Evolutionary conservation across 371 early-diverging fungal species (phyloP).

Genomic region (Blyttiomyces sp.): DNA sequence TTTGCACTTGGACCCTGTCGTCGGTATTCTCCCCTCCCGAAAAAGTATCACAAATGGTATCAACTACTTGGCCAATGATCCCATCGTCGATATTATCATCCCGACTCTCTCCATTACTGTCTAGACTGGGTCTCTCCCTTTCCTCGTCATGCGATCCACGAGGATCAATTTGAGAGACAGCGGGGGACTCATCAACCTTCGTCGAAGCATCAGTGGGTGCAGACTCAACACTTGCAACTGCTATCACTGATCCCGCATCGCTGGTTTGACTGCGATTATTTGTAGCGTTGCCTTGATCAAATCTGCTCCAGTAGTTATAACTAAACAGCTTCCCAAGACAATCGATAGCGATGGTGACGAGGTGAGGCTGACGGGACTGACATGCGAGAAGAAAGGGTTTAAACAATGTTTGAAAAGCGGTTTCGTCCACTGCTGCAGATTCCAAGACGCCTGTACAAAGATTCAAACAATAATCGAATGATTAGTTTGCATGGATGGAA

Average conservation of each 20-base stretch:
- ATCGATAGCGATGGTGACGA: slow-evolving; percentile 48
- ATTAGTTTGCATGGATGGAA: too few species aligned
- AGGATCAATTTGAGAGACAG: not conserved
- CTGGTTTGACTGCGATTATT: not conserved
- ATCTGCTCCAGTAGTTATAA: slow-evolving; percentile 54
- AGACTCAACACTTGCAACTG: not conserved
- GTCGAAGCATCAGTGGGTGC: not conserved
- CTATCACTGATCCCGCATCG: not conserved
- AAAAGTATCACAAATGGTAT: slow-evolving; percentile 47
- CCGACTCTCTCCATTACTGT: not conserved
- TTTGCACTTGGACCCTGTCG: slow-evolving; percentile 70
- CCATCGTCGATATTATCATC: slow-evolving; percentile 18
- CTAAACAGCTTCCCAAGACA: slow-evolving; percentile 55
- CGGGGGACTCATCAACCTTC: too few species aligned
- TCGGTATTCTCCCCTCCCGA: slow-evolving; percentile 66
- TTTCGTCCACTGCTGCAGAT: not conserved
- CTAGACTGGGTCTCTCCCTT: not conserved
- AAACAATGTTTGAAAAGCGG: slow-evolving; percentile 31
- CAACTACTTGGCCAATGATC: slow-evolving; percentile 41
- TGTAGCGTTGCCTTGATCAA: too few species aligned
- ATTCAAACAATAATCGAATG: too few species aligned
- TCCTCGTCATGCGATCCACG: not conserved
- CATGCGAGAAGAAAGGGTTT: slow-evolving; percentile 49
- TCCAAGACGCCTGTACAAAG: not conserved
- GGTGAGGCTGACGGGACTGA: slow-evolving; percentile 37